Base-by-base conservation (phyloP, 257 asterid genomes). In the Capsicum rhomboideum region DNA sequence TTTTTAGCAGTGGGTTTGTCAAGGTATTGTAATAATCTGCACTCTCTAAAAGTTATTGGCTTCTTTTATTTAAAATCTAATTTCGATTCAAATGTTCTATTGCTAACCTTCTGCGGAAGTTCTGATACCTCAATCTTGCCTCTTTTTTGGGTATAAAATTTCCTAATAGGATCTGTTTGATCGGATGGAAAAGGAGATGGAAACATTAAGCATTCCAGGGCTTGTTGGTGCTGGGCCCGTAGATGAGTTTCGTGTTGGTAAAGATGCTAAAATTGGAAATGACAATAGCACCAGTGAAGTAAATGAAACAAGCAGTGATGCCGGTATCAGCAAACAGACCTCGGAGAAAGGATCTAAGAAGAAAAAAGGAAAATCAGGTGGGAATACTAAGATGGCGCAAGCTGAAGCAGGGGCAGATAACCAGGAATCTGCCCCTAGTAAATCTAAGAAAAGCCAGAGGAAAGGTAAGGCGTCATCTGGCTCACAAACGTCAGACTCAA, bases 391-490 rank as follows among this genome's bases (percentile, higher is more conserved):
- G 89, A 83, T 89, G 83, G 94, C 83, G 59, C 89, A 69, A 78
- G 86, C 89, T 83, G 98, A 93, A 85, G 90, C 61, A 85, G 93
- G 85, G 83, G 82, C 55, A 13, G 98, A 95, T 85, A 54, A 88
- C 84, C 91, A 85, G 86, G 98, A 93, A 86, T 79, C 93, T 54
- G 87, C 89, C 72, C 85, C 90, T 54, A 84, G 85, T 63, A 94
- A 92, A 88, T 92, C 98, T 82, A 97, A 92, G 97, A 97, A 91
- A 90, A 91, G 89, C 81, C 97, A 91, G 85, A 93, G 88, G 89
- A 95, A 86, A 86, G 95, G 97, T 80, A 97, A 93, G 88, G 93
- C 9, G 50, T 67, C 82, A 82, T 75, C 92, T 82, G 85, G 90
- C 86, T 90, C 91, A 69, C 97, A 94, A 83, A 91, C 80, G 20